These are phyloP conservation scores for Suhomyces coccinellae DNA, from an alignment of 1,139 yeast species.

Conservation along the genomic window DNA sequence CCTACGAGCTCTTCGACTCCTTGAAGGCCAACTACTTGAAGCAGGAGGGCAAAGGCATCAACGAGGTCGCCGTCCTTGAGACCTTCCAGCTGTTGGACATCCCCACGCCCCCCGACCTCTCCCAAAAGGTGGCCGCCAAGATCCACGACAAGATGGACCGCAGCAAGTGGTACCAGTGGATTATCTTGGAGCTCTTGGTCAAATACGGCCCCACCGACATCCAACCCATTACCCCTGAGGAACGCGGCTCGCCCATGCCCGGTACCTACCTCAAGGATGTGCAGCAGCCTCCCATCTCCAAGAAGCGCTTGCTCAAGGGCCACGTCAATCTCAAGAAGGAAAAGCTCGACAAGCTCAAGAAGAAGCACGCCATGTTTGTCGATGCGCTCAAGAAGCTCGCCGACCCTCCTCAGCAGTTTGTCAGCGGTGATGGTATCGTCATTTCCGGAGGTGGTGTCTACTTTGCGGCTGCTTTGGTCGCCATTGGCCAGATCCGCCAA, in stretches of 20 bases:
- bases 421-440: constrained; percentile 39
- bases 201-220: constrained; percentile 15
- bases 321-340: constrained; percentile 23
- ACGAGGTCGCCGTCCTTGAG: constrained; percentile 21
- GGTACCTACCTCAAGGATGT: constrained; percentile 21
- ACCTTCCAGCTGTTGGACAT: constrained; percentile 18
- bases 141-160: constrained; percentile 18
- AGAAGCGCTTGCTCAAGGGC: constrained; percentile 17
- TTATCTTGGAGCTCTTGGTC: constrained; percentile 13
- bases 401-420: constrained; percentile 26
- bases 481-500: constrained; percentile 35
- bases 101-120: constrained; percentile 12
- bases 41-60: constrained; percentile 19
- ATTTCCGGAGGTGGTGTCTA: constrained; percentile 33
- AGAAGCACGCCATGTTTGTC: constrained; percentile 29
- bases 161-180: constrained; percentile 23
- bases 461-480: constrained; percentile 32
- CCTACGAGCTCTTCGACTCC: constrained; percentile 23
- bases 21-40: constrained; percentile 24
- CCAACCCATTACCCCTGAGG: constrained; percentile 22
- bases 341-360: constrained; percentile 24
- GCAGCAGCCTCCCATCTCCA: constrained; percentile 18
- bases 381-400: constrained; percentile 24
- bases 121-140: constrained; percentile 17
- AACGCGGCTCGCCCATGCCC: constrained; percentile 23